Evolutionary conservation across 2,329 filamentous ascomycete genomes (phyloP), one percentile per base, ranked within the genome.

Genomic region (Fusarium tanahbumbuense): DNA sequence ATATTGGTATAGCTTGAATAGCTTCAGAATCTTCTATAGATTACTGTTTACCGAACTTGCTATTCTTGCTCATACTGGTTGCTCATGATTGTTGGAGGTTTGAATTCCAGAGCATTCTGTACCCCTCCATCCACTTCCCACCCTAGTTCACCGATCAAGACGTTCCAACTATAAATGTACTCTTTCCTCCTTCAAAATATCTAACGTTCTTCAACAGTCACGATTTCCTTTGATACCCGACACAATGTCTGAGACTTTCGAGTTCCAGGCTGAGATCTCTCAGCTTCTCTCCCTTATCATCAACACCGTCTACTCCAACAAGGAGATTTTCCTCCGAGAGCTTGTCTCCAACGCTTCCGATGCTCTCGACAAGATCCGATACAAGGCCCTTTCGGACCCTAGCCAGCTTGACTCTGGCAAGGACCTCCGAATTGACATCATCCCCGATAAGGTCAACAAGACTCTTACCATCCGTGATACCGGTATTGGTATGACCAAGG

Each of bases 191-290:
- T 48, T 50, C 54, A 44, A 22, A 44, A 22, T 58, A 40, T 63
- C 76, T 74, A 71, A 72, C 62, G 60, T 32, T 52, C 11, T 54
- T 58, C 53, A 52, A 53, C 44, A 76, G 70, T 77, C 75, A 76
- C 75, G 68, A 74, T 75, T 76, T 70, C 72, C 70, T 78, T 78
- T 78, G 77, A 81, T 81, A 82, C 76, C 81, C 83, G 80, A 80
- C 84, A 92, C 82, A 83, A 97, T 97, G 93, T 85, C 93, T 84
- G 94, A 98, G 88, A 98, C 94, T 77, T 99, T 99, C 87, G 95
- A 98, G 92, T 99, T 98, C 89, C 96, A 99, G 92, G 96, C 96
- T 92, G 96, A 99, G 93, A 99, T 99, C 83, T 98, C 95, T 92
- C 96, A 99, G 93, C 93, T 99, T 76, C 92, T 99, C 82, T 94